A percentile compares a stretch with the other conserved stretches of the same genome.
phyloP scores from a whole-genome alignment of 2,329 filamentous ascomycete species.

The Colletotrichum sp. region DNA sequence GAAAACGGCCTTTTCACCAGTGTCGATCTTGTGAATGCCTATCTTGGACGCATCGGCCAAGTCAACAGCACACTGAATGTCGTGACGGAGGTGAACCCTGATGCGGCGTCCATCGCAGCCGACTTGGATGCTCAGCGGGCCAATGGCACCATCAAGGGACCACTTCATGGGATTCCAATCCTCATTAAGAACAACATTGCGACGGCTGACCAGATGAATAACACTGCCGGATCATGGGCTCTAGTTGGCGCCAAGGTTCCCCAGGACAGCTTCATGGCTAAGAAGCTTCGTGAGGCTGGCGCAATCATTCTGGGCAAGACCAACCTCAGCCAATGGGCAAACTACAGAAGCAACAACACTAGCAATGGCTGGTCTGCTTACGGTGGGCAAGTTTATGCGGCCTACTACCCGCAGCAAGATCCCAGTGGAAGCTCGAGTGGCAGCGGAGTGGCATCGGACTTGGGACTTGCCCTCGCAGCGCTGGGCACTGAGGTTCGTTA shows the following conservation, averaged over 20 bases:
- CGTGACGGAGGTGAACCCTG: constrained; percentile 40
- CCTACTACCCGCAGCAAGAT: constrained; percentile 66
- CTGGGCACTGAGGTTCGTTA: constrained; percentile 67
- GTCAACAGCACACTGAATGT: constrained; percentile 30
- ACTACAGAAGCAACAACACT: constrained; percentile 61
- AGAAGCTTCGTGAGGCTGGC: constrained; percentile 63
- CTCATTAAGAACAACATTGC: constrained; percentile 72
- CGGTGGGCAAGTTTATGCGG: constrained; percentile 65
- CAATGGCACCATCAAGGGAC: constrained; percentile 33
- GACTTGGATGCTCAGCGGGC: constrained; percentile 35
- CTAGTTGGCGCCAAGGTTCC: constrained; percentile 60
- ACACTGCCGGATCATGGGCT: constrained; percentile 62
- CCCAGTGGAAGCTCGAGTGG: constrained; percentile 67
- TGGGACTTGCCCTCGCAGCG: constrained; percentile 63
- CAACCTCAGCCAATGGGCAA: constrained; percentile 68
- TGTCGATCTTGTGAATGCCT: constrained; percentile 38
- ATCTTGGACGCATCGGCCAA: constrained; percentile 29
- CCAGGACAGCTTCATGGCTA: constrained; percentile 60
- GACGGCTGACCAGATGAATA: constrained; percentile 65
- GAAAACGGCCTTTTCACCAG: constrained; percentile 37
- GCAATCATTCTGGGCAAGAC: constrained; percentile 69
- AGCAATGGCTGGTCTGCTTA: constrained; percentile 69
- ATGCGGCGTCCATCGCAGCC: constrained; percentile 36
- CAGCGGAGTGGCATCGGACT: constrained; percentile 61
- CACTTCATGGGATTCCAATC: constrained; percentile 68